A percentile compares a stretch with the other conserved stretches of the same genome.
phyloP scores from a whole-genome alignment of 208 protist genomes.

The Wallacemonas sp. region DNA sequence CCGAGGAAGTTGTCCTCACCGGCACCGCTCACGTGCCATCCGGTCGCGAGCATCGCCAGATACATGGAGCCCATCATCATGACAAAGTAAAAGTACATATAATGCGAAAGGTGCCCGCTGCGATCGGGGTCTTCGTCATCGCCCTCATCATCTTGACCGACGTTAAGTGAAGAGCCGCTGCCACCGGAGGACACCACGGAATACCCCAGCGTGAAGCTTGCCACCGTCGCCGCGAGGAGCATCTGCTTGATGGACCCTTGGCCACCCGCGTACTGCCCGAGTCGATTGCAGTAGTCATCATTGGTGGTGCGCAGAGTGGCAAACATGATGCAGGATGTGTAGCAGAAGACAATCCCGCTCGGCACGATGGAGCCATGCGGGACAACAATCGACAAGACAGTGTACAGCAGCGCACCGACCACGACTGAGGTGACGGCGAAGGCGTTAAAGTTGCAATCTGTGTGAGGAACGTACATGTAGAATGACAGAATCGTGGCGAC shows the following conservation, averaged over 20 bases:
- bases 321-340: slow-evolving; percentile 87
- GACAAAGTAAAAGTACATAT: slow-evolving; percentile 93
- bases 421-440: slow-evolving; percentile 82
- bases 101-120: slow-evolving; percentile 79
- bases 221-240: slow-evolving; percentile 50
- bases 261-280: slow-evolving; percentile 22
- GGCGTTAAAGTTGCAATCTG: slow-evolving; percentile 85
- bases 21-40: slow-evolving; percentile 86
- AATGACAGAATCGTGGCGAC: slow-evolving; percentile 57
- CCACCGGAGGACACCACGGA: slow-evolving; percentile 74
- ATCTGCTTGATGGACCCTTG: slow-evolving; percentile 50
- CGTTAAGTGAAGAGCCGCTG: slow-evolving; percentile 51
- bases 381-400: slow-evolving; percentile 79
- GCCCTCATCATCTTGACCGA: slow-evolving; percentile 65
- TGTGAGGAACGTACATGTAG: slow-evolving; percentile 73
- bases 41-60: slow-evolving; percentile 90
- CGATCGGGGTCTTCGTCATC: slow-evolving; percentile 79
- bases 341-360: slow-evolving; percentile 90
- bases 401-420: slow-evolving; percentile 75
- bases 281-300: slow-evolving; percentile 68
- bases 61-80: slow-evolving; percentile 96
- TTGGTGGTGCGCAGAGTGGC: slow-evolving; percentile 72
- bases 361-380: slow-evolving; percentile 91
- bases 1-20: slow-evolving; percentile 41
- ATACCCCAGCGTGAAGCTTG: slow-evolving; percentile 76